Base-by-base conservation (phyloP, 768 basidiomycete genomes). In the Aureoboletus auriporus region DNA sequence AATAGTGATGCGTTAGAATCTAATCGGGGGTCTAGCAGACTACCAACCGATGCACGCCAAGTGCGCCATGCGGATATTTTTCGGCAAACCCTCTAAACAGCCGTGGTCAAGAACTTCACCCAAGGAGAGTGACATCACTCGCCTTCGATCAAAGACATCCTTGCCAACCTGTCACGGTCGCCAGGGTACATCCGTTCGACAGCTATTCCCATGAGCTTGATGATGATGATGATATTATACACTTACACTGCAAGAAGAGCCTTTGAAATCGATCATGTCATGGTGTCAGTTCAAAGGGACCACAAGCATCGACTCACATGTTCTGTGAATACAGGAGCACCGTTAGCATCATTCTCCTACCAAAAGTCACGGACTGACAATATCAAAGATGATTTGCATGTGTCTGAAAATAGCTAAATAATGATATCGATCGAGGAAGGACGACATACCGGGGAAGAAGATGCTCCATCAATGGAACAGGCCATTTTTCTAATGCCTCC, bases 131-230 rank as follows among this genome's bases (percentile, higher is more conserved):
- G 8, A 14, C 8, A 26, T 17, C 16, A 13, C 60, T 61, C 51
- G 80, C 88, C 91, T 73, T 98, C 88, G 53, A 98, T 94, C 59
- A 99, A 71, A 5, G 87, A 90, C 93, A 98, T 94, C 42, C 93
- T 76, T 14, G 75, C 74, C 34, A 97, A 74, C 46, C 82, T 76
- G 0, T 88, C 93, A 28, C 80, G 76, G 61, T 97, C 94, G 2
- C 82, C 84, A 1, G 96, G 96, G 78, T 82, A 98, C 69, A 84
- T 82, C 69, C 80, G 83, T 68, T 93, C 92, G 31, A 98, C 93
- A 35, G 84, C 88, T 82, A 26, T 43, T 20, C 7, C 10, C 14
- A 39, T 58, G 17, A 61, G 48, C 6, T 9, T 17, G 39, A 40
- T 2, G 12, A 2, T 26, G 11, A 20, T 13, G 39, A 42, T 8